Conservation (phyloP, 1,284 basidiomycete species). For the Sanguinoderma infundibulare region DNA sequence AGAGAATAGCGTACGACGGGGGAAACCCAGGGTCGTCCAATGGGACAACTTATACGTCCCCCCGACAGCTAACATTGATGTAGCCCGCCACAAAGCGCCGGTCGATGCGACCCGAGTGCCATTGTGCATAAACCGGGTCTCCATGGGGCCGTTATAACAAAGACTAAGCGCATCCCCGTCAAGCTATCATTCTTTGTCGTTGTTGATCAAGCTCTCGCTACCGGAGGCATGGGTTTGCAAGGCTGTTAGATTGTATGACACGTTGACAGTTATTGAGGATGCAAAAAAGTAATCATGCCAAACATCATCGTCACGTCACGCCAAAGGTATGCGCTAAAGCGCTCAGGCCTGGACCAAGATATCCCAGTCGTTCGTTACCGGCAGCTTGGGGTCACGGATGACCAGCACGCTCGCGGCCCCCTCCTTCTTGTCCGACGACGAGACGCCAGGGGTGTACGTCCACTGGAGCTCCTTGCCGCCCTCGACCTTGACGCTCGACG, state of each 20-base stretch:
- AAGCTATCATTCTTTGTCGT: neutral
- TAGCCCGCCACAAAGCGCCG: neutral
- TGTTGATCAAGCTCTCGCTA: neutral
- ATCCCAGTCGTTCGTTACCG: conserved; percentile 72
- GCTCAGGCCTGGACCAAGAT: conserved; percentile 43
- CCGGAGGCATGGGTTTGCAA: neutral
- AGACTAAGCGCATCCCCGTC: neutral
- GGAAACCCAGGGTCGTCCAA: neutral
- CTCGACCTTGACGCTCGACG: conserved; percentile 57
- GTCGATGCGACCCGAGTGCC: neutral
- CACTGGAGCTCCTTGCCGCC: conserved; percentile 59
- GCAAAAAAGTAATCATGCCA: neutral
- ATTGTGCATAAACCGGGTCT: neutral
- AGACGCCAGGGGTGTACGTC: conserved; percentile 56
- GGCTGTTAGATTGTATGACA: neutral
- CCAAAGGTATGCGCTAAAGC: neutral
- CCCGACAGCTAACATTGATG: neutral
- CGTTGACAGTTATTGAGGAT: neutral
- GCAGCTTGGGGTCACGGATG: conserved; percentile 82
- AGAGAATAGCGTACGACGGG: neutral
- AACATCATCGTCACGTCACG: too few species aligned
- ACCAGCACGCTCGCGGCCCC: conserved; percentile 65
- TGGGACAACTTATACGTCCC: neutral
- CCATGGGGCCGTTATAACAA: neutral
- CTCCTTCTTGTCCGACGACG: conserved; percentile 57